Conservation (phyloP, 805 yeast genomes). For the Saccharomyces jurei region DNA sequence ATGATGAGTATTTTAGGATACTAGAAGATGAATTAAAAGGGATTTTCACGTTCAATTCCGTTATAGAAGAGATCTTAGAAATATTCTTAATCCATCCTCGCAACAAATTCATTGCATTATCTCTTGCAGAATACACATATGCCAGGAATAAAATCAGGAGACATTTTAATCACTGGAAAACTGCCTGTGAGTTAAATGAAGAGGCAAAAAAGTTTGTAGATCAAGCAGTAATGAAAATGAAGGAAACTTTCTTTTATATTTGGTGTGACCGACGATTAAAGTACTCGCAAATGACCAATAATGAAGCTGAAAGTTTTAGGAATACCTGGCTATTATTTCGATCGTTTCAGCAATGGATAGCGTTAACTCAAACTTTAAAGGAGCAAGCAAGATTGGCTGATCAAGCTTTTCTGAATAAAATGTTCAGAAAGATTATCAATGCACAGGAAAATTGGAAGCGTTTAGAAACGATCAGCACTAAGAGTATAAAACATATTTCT, state of each 20-base stretch:
- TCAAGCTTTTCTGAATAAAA: not conserved
- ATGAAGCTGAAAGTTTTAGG: not conserved
- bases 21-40: slow-evolving; percentile 19
- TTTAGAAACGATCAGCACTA: not conserved
- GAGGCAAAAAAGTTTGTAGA: not conserved
- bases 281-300: not conserved
- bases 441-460: not conserved
- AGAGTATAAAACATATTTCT: not conserved
- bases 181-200: slow-evolving; percentile 4
- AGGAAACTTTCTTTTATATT: not conserved
- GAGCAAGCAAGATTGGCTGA: not conserved
- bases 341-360: not conserved
- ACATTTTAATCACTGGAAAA: slow-evolving; percentile 15
- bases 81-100: slow-evolving; percentile 21
- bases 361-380: not conserved
- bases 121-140: slow-evolving; percentile 13
- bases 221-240: not conserved
- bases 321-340: not conserved
- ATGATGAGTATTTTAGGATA: slow-evolving; percentile 15
- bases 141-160: slow-evolving; percentile 3
- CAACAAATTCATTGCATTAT: slow-evolving; percentile 18
- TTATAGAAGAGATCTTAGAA: slow-evolving; percentile 12
- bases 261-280: not conserved
- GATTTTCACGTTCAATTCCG: slow-evolving; percentile 10
- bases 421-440: not conserved